phyloP scores from a whole-genome alignment of 805 yeast species.

The Kuraishia cidri region DNA sequence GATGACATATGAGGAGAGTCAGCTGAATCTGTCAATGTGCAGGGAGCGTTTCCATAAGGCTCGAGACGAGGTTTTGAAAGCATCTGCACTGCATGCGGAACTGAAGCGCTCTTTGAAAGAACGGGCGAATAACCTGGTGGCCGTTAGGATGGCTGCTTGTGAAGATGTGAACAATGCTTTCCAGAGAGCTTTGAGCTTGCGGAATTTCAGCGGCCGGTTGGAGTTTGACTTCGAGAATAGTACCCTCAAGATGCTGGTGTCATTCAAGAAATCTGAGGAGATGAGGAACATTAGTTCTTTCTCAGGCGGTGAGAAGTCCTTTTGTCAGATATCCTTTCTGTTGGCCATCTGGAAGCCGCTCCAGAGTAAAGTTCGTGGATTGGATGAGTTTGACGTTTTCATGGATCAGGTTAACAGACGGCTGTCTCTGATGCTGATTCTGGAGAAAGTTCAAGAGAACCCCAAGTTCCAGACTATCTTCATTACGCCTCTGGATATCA shows the following conservation, averaged over 20 bases:
- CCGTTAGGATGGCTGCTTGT: slow-evolving; percentile 30
- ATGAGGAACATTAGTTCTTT: slow-evolving; percentile 71
- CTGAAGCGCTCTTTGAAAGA: slow-evolving; percentile 27
- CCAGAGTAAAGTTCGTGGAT: slow-evolving; percentile 79
- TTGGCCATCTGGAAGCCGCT: slow-evolving; percentile 90
- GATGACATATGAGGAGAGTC: slow-evolving; percentile 45
- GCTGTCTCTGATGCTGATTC: slow-evolving; percentile 65
- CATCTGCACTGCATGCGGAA: slow-evolving; percentile 18
- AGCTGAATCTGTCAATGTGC: slow-evolving; percentile 32
- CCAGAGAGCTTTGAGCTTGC: slow-evolving; percentile 45
- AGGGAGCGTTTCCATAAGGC: slow-evolving; percentile 34
- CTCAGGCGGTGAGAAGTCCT: slow-evolving; percentile 96
- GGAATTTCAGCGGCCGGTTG: slow-evolving; percentile 72
- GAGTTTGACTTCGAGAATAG: slow-evolving; percentile 47
- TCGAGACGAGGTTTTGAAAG: slow-evolving; percentile 24
- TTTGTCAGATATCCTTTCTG: slow-evolving; percentile 80
- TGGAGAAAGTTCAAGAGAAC: slow-evolving; percentile 54
- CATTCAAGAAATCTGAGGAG: slow-evolving; percentile 49
- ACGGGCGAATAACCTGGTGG: slow-evolving; percentile 31
- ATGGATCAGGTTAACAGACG: slow-evolving; percentile 93
- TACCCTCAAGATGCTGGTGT: slow-evolving; percentile 47
- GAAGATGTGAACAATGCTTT: slow-evolving; percentile 46
- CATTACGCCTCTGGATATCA: slow-evolving; percentile 90
- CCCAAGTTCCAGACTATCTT: slow-evolving; percentile 79
- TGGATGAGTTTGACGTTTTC: slow-evolving; percentile 95